Evolutionary conservation across 768 basidiomycete genomes (phyloP).

Genomic region (Hypsizygus marmoreus): DNA sequence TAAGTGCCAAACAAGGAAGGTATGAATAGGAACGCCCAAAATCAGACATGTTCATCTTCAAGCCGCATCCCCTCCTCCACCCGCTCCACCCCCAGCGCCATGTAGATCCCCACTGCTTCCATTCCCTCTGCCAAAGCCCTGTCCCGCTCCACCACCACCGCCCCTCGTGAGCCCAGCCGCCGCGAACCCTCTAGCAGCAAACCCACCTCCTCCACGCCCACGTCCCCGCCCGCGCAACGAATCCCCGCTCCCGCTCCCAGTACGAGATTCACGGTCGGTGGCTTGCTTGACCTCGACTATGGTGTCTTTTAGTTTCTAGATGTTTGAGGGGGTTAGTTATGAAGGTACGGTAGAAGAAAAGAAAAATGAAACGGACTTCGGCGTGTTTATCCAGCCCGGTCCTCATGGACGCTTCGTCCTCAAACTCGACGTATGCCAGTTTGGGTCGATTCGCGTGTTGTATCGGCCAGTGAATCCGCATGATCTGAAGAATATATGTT

Average conservation of each 20-base stretch:
- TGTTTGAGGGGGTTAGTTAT: conserved; percentile 15
- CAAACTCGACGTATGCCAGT: conserved; percentile 88
- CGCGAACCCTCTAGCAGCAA: conserved; percentile 64
- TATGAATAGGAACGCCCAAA: no score
- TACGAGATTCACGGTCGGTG: conserved; percentile 53
- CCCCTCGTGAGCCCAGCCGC: conserved; percentile 66
- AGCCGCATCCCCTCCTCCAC: conserved; percentile 12
- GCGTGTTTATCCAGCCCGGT: conserved; percentile 73
- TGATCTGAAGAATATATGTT: conserved; percentile 48
- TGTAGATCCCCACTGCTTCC: neutral
- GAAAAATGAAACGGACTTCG: conserved; percentile 48
- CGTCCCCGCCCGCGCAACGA: conserved; percentile 45
- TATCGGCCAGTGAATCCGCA: conserved; percentile 62
- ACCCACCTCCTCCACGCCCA: conserved; percentile 58
- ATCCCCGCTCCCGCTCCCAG: conserved; percentile 56
- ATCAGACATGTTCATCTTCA: conserved; percentile 5
- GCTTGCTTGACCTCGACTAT: conserved; percentile 73
- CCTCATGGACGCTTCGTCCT: conserved; percentile 84
- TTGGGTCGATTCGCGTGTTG: conserved; percentile 50
- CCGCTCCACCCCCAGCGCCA: neutral
- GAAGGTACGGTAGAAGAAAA: conserved; percentile 2
- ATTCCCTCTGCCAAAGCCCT: conserved; percentile 9
- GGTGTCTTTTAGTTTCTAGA: conserved; percentile 69
- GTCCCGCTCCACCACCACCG: conserved; percentile 5
- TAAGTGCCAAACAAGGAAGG: no score